Conservation (phyloP, 2,329 filamentous ascomycete species). For the Acrocalymma vagum region DNA sequence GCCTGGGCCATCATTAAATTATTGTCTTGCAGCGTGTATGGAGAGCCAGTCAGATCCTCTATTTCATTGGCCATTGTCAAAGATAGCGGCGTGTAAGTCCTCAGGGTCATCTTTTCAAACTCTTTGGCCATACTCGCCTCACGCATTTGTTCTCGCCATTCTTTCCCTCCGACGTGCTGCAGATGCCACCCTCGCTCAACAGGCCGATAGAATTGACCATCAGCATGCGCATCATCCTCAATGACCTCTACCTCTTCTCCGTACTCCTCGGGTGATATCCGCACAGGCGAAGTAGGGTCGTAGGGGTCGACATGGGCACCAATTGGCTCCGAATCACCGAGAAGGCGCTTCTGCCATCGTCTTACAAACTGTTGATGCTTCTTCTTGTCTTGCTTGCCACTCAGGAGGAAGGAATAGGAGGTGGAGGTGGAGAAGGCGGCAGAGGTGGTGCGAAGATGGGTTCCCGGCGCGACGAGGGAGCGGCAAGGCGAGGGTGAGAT, state of each 20-base stretch:
- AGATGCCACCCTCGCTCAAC: slow-evolving; percentile 48
- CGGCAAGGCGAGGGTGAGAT: slow-evolving; percentile 22
- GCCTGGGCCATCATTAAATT: slow-evolving; percentile 38
- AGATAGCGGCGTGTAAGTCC: slow-evolving; percentile 41
- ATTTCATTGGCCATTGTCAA: slow-evolving; percentile 40
- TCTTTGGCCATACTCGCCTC: slow-evolving; percentile 37
- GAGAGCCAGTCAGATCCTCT: slow-evolving; percentile 39
- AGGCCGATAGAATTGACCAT: slow-evolving; percentile 14
- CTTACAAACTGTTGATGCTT: slow-evolving; percentile 45
- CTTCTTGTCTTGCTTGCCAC: slow-evolving; percentile 43
- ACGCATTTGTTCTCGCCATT: slow-evolving; percentile 49
- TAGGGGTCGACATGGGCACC: slow-evolving; percentile 48
- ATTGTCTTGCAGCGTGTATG: slow-evolving; percentile 37
- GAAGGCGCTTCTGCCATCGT: slow-evolving; percentile 45
- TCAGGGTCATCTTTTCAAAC: slow-evolving; percentile 44
- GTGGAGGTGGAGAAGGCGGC: slow-evolving; percentile 43
- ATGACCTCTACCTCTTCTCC: slow-evolving; percentile 44
- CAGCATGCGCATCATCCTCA: slow-evolving; percentile 26
- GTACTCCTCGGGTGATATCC: slow-evolving; percentile 45
- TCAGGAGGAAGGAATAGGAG: slow-evolving; percentile 28
- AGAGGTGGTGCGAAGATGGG: slow-evolving; percentile 24
- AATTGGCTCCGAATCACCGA: slow-evolving; percentile 46
- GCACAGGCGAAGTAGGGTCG: slow-evolving; percentile 43
- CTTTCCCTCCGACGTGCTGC: slow-evolving; percentile 61
- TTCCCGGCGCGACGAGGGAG: slow-evolving; percentile 8